phyloP scores from a whole-genome alignment of 805 yeast species.

The Myxozyma vanderwaltii region DNA sequence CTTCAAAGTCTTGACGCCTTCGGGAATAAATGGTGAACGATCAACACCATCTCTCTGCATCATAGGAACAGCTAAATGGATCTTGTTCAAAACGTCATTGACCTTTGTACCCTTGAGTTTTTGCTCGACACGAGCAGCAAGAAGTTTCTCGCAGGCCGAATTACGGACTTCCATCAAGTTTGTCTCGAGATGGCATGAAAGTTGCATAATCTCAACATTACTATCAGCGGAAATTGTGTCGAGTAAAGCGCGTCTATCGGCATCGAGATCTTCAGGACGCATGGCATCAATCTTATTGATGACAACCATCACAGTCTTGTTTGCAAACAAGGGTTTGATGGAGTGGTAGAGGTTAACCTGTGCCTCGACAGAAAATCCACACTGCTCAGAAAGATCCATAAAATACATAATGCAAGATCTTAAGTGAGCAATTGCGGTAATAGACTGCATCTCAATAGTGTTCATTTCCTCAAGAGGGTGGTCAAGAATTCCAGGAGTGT shows the following conservation, averaged over 20 bases:
- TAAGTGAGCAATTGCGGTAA: conserved; percentile 97
- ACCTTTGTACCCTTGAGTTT: conserved; percentile 90
- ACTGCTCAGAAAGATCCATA: conserved; percentile 98
- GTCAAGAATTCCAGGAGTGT: conserved; percentile 98
- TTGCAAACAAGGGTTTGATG: conserved; percentile 95
- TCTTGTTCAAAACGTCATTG: conserved; percentile 85
- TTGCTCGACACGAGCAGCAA: conserved; percentile 94
- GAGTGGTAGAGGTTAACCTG: conserved; percentile 97
- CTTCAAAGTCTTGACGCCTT: conserved; percentile 57
- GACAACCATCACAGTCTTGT: conserved; percentile 93
- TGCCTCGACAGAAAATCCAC: conserved; percentile 96
- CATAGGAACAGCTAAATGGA: conserved; percentile 90
- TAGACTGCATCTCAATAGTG: conserved; percentile 99
- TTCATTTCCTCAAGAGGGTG: conserved; percentile 99
- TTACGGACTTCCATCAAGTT: conserved; percentile 95
- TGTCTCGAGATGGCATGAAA: conserved; percentile 93
- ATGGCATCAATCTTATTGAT: conserved; percentile 93
- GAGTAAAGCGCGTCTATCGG: conserved; percentile 70
- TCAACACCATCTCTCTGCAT: conserved; percentile 72
- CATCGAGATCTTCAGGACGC: conserved; percentile 77
- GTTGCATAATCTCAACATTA: conserved; percentile 85
- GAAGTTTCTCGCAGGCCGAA: conserved; percentile 94
- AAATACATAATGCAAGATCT: conserved; percentile 95
- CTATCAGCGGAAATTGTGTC: conserved; percentile 58
- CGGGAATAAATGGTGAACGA: conserved; percentile 83